Percentiles rank a stretch among this genome's conserved stretches.
These are phyloP conservation scores for Magnolia sinica DNA, from an alignment of 164 flowering plant species.

Conservation along the genomic window DNA sequence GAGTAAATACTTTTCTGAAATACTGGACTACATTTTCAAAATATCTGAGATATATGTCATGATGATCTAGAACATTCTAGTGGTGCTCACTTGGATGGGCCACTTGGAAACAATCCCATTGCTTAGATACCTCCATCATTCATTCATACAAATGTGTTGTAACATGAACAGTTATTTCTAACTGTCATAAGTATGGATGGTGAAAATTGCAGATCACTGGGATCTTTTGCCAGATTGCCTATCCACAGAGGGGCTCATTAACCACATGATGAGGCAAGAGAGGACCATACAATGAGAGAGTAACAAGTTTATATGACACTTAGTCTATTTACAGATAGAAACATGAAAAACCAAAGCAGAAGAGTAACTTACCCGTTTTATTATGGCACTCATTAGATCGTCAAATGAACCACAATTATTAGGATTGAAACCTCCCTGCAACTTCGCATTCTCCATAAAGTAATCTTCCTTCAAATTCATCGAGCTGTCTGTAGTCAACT, in stretches of 20 bases:
- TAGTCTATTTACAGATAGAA: too few species aligned
- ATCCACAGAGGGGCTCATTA: not conserved
- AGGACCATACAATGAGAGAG: not conserved
- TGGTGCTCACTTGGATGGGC: not conserved
- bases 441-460: conserved; percentile 29
- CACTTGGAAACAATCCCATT: not conserved
- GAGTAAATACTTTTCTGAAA: too few species aligned
- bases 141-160: not conserved
- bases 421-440: conserved; percentile 26
- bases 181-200: not conserved
- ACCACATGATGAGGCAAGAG: not conserved
- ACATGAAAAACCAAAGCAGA: not conserved
- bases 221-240: not conserved
- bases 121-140: not conserved
- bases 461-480: conserved; percentile 32
- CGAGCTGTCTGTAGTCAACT: conserved; percentile 23
- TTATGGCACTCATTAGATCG: conserved; percentile 47
- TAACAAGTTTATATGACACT: too few species aligned
- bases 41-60: not conserved
- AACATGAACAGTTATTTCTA: not conserved
- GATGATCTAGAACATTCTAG: not conserved
- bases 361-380: conserved; percentile 45
- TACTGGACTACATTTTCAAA: too few species aligned
- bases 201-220: not conserved
- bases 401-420: conserved; percentile 48